Conservation (phyloP, 192 early-diverging fungal genomes). For the Entomortierella lignicola region DNA sequence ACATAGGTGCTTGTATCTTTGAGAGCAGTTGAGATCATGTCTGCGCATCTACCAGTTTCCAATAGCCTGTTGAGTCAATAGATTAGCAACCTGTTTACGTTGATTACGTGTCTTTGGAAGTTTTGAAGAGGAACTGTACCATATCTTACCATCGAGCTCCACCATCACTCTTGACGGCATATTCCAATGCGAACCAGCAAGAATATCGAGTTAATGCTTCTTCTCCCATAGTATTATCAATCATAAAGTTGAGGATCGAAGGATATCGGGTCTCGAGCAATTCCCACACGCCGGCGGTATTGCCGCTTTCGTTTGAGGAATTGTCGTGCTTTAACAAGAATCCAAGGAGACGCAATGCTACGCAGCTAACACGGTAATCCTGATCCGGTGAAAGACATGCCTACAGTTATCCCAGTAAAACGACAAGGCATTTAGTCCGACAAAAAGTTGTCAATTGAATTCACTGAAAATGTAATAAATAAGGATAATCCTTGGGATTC, state of each 20-base stretch:
- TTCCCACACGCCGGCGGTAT: conserved; percentile 16
- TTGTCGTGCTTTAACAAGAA: conserved; percentile 30
- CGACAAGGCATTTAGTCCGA: background rate
- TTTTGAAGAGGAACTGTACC: too few relatives aligned
- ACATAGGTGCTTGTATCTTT: conserved; percentile 62
- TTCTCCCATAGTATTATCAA: conserved; percentile 35
- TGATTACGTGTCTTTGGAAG: background rate
- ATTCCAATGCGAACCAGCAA: conserved; percentile 48
- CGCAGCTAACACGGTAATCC: conserved; percentile 55
- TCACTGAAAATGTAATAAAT: too few relatives aligned
- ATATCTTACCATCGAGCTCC: conserved; percentile 60
- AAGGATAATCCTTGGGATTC: too few relatives aligned
- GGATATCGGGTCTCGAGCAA: conserved; percentile 23
- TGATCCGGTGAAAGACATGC: conserved; percentile 23
- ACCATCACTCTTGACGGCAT: conserved; percentile 32
- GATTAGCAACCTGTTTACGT: background rate
- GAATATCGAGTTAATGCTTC: conserved; percentile 55
- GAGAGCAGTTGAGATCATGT: conserved; percentile 49
- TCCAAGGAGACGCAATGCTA: conserved; percentile 52
- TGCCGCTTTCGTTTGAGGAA: background rate
- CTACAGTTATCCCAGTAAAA: conserved; percentile 1
- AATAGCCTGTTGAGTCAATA: conserved; percentile 47
- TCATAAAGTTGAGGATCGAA: conserved; percentile 44
- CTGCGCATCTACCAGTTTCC: conserved; percentile 33
- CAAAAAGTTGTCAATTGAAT: too few relatives aligned